A percentile compares a stretch with the other conserved stretches of the same genome.
Evolutionary conservation across 1,139 yeast species (phyloP).

Genomic region (Debaryomyces sp.): DNA sequence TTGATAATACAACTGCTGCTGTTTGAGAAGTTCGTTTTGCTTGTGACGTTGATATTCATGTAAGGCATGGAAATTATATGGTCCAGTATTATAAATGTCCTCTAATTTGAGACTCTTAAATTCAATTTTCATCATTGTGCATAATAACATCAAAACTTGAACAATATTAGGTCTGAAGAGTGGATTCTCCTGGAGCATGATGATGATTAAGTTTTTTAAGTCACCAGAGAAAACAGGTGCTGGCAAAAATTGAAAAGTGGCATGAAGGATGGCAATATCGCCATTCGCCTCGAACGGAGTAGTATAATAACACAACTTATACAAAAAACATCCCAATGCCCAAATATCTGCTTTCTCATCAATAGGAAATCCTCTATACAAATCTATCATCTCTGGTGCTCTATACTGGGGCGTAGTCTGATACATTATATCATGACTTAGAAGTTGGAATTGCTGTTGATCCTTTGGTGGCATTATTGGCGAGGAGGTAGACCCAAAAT

Average conservation of each 20-base stretch:
- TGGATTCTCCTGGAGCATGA: conserved; percentile 80
- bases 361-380: conserved; percentile 65
- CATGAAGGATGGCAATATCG: conserved; percentile 71
- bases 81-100: conserved; percentile 43
- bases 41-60: conserved; percentile 47
- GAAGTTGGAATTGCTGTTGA: conserved; percentile 58
- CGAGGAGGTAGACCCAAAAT: conserved; percentile 73
- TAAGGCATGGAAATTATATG: conserved; percentile 48
- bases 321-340: conserved; percentile 81
- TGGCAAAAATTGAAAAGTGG: conserved; percentile 62
- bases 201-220: conserved; percentile 71
- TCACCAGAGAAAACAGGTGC: conserved; percentile 60
- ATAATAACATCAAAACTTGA: conserved; percentile 52
- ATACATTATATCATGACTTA: conserved; percentile 68
- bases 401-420: conserved; percentile 86
- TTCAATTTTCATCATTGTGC: conserved; percentile 35
- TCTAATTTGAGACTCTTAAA: conserved; percentile 30
- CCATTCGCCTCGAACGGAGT: conserved; percentile 82
- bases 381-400: conserved; percentile 81
- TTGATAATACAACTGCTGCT: conserved; percentile 39
- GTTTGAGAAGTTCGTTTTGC: conserved; percentile 38
- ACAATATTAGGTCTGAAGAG: conserved; percentile 82
- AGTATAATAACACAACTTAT: conserved; percentile 75
- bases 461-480: conserved; percentile 66
- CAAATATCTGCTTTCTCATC: conserved; percentile 81